Percentiles rank a stretch among this genome's conserved stretches.
Evolutionary conservation across 2,329 filamentous ascomycete genomes (phyloP).

Genomic region (Fusarium tricinctum): DNA sequence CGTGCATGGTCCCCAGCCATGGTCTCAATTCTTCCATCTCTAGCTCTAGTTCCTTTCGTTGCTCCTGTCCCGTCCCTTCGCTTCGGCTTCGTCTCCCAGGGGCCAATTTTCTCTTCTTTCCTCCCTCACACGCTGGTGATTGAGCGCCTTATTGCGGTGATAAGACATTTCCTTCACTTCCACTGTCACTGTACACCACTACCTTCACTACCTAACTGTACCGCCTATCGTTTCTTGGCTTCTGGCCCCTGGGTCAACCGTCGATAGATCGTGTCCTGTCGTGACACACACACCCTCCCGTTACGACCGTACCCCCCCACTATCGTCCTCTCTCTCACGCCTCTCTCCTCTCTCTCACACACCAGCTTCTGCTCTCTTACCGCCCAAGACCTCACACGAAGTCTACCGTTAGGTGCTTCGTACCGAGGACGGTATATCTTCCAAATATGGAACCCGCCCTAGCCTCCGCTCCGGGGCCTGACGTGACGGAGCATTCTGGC

Average conservation of each 20-base stretch:
- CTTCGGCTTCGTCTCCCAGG: slow-evolving; percentile 26
- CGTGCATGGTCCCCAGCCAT: slow-evolving; percentile 44
- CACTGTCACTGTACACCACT: too few relatives aligned
- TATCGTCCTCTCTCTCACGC: slow-evolving; percentile 19
- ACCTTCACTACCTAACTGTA: too few relatives aligned
- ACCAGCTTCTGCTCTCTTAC: slow-evolving; percentile 31
- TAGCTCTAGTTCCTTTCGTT: slow-evolving; percentile 24
- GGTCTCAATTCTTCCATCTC: slow-evolving; percentile 31
- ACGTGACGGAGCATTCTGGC: slow-evolving; percentile 43
- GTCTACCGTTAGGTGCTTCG: slow-evolving; percentile 31
- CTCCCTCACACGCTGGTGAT: slow-evolving; percentile 30
- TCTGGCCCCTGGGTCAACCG: slow-evolving; percentile 31
- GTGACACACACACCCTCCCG: slow-evolving; percentile 29
- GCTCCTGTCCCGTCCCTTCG: slow-evolving; percentile 38
- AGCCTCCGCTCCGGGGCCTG: slow-evolving; percentile 39
- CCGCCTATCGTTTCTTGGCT: slow-evolving; percentile 15
- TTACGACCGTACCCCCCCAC: slow-evolving; percentile 33
- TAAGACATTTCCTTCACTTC: slow-evolving; percentile 26
- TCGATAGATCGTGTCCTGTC: slow-evolving; percentile 13
- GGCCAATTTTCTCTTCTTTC: slow-evolving; percentile 32
- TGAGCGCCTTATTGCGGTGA: slow-evolving; percentile 36
- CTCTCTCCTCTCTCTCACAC: slow-evolving; percentile 28
- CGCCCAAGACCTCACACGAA: slow-evolving; percentile 36
- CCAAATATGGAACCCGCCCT: slow-evolving; percentile 48
- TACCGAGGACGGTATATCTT: slow-evolving; percentile 43